Evolutionary conservation across 78 protist species (phyloP).

Genomic region (Mastigamoeba balamuthi): DNA sequence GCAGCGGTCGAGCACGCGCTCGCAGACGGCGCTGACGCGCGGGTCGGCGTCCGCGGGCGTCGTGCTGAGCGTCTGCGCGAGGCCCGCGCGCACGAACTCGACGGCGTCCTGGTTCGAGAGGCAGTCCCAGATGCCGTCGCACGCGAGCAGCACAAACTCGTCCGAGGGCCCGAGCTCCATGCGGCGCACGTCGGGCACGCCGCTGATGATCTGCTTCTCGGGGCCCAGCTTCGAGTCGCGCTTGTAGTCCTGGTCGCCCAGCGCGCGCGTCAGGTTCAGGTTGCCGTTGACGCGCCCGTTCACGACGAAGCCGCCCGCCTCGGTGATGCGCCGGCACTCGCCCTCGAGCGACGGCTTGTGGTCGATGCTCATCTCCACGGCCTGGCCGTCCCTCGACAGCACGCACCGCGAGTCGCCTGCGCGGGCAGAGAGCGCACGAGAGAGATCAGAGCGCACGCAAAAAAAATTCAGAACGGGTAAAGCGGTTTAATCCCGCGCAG

Average conservation of each 20-base stretch:
- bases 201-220: background rate
- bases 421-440: too few species aligned
- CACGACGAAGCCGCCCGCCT: slow-evolving; percentile 12
- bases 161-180: background rate
- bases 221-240: background rate
- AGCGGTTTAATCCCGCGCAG: too few species aligned
- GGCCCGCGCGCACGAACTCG: background rate
- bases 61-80: background rate
- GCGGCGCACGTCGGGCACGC: background rate
- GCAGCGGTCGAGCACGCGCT: background rate
- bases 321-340: background rate
- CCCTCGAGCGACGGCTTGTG: background rate
- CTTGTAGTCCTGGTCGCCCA: background rate
- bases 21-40: too few species aligned
- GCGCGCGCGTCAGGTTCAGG: background rate
- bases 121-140: slow-evolving; percentile 13
- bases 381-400: background rate
- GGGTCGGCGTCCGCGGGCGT: too few species aligned
- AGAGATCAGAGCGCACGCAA: too few species aligned
- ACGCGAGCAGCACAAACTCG: background rate
- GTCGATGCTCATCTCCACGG: background rate
- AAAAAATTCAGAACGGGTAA: too few species aligned
- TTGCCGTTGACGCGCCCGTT: slow-evolving; percentile 14
- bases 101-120: background rate
- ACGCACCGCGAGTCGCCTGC: background rate